Percentiles rank a stretch among this genome's conserved stretches.
Conservation (phyloP, 305 asterid species). For the Fraxinus velutina region DNA sequence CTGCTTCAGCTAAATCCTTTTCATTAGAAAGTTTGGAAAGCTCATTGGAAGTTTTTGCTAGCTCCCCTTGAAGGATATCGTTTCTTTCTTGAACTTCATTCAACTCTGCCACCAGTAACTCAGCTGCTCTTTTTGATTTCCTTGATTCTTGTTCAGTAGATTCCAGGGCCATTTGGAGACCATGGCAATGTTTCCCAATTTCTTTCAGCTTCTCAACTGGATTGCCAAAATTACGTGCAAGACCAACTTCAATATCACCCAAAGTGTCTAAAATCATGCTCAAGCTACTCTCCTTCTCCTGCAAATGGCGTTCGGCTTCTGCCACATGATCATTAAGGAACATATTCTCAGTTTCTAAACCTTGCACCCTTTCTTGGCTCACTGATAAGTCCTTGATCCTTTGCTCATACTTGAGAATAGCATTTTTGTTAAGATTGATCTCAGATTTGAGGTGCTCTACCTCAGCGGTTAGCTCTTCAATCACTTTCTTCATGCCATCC, state of each 20-base stretch:
- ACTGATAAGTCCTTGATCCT: conserved; percentile 50
- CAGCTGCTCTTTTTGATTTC: conserved; percentile 89
- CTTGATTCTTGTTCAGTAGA: conserved; percentile 64
- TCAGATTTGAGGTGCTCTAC: conserved; percentile 57
- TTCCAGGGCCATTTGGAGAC: conserved; percentile 43
- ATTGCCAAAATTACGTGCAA: conserved; percentile 33
- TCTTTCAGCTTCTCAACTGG: conserved; percentile 59
- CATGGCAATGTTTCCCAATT: conserved; percentile 48
- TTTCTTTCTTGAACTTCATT: conserved; percentile 98
- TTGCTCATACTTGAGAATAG: conserved; percentile 52
- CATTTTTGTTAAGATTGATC: conserved; percentile 39
- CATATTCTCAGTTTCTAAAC: conserved; percentile 57
- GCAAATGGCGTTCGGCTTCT: conserved; percentile 50
- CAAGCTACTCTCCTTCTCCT: conserved; percentile 58
- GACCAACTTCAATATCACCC: conserved; percentile 48
- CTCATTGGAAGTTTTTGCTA: conserved; percentile 49
- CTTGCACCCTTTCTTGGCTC: conserved; percentile 54
- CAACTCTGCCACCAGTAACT: conserved; percentile 81
- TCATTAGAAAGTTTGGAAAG: conserved; percentile 64
- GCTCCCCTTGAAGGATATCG: conserved; percentile 86
- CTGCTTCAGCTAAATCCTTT: conserved; percentile 59
- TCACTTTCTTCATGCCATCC: conserved; percentile 77
- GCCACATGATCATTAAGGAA: conserved; percentile 56
- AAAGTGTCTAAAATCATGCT: conserved; percentile 46
- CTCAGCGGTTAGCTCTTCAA: conserved; percentile 66